Percentiles rank a stretch among this genome's conserved stretches.
Evolutionary conservation across 331 rosid species (phyloP).

Genomic region (Stylosanthes scabra): DNA sequence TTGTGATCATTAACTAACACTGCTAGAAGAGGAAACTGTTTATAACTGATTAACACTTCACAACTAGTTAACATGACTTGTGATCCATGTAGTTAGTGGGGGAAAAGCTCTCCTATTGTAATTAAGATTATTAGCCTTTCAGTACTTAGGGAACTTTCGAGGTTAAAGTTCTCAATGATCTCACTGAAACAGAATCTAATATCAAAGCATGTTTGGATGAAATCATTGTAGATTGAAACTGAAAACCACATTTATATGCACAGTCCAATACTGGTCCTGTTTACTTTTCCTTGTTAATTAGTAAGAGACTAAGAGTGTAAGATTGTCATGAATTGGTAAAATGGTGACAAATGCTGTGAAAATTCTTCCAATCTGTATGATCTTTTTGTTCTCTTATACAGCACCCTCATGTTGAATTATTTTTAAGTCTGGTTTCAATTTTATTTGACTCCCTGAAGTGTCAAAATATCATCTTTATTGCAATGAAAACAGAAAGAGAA

Average conservation of each 20-base stretch:
- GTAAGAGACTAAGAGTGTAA: not conserved
- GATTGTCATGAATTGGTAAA: slow-evolving; percentile 11
- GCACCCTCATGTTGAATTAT: slow-evolving; percentile 15
- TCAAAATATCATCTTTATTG: slow-evolving; percentile 2
- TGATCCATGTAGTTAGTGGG: not conserved
- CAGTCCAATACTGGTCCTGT: not conserved
- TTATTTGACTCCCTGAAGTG: not conserved
- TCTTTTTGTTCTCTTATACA: slow-evolving; percentile 2
- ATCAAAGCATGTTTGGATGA: not conserved
- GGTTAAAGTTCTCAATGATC: not conserved
- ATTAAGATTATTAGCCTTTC: not conserved
- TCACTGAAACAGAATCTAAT: not conserved
- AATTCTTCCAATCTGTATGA: not conserved
- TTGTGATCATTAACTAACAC: no score
- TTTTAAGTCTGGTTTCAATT: not conserved
- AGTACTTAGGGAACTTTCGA: slow-evolving; percentile 7
- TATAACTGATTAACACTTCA: no score
- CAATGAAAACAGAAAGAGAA: slow-evolving; percentile 23
- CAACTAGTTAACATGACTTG: not conserved
- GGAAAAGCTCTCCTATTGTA: not conserved
- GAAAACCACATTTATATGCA: no score
- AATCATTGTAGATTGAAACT: not conserved
- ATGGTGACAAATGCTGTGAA: slow-evolving; percentile 6
- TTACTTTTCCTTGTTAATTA: no score
- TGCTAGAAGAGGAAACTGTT: no score